Evolutionary conservation across 2,329 filamentous ascomycete species (phyloP).

Genomic region (Monosporascus sp.): DNA sequence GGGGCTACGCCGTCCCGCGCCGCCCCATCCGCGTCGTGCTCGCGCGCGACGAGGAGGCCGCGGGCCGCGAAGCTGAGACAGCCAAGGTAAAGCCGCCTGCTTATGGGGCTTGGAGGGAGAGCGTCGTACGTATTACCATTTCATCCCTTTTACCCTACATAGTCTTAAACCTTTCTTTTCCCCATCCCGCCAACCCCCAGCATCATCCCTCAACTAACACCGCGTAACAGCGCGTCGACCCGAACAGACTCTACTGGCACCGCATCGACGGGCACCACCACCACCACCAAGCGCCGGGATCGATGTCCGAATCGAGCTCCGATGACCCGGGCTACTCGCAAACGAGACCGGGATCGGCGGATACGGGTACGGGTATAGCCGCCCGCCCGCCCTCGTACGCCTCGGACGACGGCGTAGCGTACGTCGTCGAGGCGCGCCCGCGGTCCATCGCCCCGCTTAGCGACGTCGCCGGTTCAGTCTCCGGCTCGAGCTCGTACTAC

Average conservation of each 20-base stretch:
- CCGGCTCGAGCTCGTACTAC: constrained; percentile 11
- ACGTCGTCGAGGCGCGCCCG: constrained; percentile 63
- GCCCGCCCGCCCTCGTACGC: constrained; percentile 68
- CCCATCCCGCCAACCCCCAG: not conserved
- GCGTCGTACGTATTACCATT: constrained; percentile 56
- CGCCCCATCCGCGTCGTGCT: constrained; percentile 74
- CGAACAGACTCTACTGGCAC: constrained; percentile 77
- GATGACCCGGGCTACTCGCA: not conserved
- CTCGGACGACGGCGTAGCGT: constrained; percentile 69
- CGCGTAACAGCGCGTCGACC: constrained; percentile 61
- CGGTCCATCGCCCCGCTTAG: constrained; percentile 48
- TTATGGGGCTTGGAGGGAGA: constrained; percentile 80
- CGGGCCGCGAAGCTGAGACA: constrained; percentile 48
- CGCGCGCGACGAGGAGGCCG: constrained; percentile 67
- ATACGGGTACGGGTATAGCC: constrained; percentile 4
- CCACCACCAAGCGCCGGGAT: not conserved
- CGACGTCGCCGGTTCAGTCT: constrained; percentile 40
- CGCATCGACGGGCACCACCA: constrained; percentile 43
- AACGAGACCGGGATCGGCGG: not conserved
- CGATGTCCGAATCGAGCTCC: not conserved
- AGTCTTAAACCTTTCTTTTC: not conserved
- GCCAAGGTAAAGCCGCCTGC: constrained; percentile 66
- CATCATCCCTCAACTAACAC: not conserved
- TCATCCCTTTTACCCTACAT: not conserved
- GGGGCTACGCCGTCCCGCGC: constrained; percentile 64